Evolutionary conservation across 176 grass and related monocot species (phyloP).

Genomic region (Avena insularis): DNA sequence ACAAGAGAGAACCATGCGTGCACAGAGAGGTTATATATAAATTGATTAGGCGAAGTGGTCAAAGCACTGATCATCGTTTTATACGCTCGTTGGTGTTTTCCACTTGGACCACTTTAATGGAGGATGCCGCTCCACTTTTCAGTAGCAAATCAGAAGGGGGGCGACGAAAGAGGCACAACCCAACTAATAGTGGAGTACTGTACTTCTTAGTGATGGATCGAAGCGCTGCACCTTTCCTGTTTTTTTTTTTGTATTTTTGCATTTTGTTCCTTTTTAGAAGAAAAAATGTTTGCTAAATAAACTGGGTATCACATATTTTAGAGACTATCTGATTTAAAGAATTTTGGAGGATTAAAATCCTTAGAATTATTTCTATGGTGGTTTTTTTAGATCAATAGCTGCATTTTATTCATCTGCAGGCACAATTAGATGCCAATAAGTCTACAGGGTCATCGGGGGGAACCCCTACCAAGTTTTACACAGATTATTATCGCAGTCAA

Average conservation of each 20-base stretch:
- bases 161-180: not conserved
- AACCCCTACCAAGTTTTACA: too few relatives aligned
- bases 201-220: not conserved
- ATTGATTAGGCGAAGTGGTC: conserved; percentile 22
- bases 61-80: conserved; percentile 2
- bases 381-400: too few relatives aligned
- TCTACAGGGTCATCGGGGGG: too few relatives aligned
- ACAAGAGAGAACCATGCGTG: not conserved
- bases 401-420: too few relatives aligned
- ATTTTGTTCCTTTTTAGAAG: not conserved
- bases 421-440: too few relatives aligned
- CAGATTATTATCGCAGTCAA: too few relatives aligned
- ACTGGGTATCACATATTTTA: not conserved
- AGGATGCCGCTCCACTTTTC: conserved; percentile 22
- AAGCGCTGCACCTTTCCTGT: not conserved
- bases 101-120: not conserved
- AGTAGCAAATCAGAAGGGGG: conserved; percentile 30
- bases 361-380: too few relatives aligned
- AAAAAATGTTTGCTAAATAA: not conserved
- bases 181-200: not conserved
- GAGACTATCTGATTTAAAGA: too few relatives aligned
- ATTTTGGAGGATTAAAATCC: too few relatives aligned
- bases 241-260: not conserved
- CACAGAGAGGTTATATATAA: not conserved
- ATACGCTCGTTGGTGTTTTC: not conserved